Evolutionary conservation across 2,329 filamentous ascomycete genomes (phyloP).

Genomic region (Cladophialophora exuberans): DNA sequence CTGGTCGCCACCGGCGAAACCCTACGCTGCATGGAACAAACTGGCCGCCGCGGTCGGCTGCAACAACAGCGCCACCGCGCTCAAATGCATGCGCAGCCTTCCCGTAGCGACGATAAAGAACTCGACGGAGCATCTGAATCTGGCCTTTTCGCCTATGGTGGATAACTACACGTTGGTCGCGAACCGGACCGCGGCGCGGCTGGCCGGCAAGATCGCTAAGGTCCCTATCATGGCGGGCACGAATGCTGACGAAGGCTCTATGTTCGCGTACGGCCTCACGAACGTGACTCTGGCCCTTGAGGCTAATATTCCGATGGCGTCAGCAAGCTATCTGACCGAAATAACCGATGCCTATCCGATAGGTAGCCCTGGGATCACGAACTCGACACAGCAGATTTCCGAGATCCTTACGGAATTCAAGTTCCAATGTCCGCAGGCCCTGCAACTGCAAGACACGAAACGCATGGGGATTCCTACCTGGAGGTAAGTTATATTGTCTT

Average conservation of each 20-base stretch:
- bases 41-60: constrained; percentile 23
- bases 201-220: constrained; percentile 41
- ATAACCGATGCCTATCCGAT: constrained; percentile 17
- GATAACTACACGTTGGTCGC: constrained; percentile 26
- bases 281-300: background rate
- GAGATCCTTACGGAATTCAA: constrained; percentile 11
- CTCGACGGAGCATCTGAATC: constrained; percentile 24
- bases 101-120: constrained; percentile 26
- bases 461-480: constrained; percentile 31
- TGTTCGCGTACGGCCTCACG: constrained; percentile 4
- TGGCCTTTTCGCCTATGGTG: constrained; percentile 26
- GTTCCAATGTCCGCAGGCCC: constrained; percentile 16
- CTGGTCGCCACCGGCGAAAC: constrained; percentile 12
- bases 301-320: background rate
- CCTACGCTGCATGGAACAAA: constrained; percentile 11
- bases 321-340: background rate
- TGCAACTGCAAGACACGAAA: constrained; percentile 23
- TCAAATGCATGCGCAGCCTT: constrained; percentile 30
- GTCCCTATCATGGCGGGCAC: constrained; percentile 47
- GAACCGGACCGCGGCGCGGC: constrained; percentile 18
- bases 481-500: too few relatives aligned
- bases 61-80: constrained; percentile 3
- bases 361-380: background rate
- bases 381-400: background rate
- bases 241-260: constrained; percentile 47